phyloP scores from a whole-genome alignment of 140 eudicot species.

The Senecio squalidus region DNA sequence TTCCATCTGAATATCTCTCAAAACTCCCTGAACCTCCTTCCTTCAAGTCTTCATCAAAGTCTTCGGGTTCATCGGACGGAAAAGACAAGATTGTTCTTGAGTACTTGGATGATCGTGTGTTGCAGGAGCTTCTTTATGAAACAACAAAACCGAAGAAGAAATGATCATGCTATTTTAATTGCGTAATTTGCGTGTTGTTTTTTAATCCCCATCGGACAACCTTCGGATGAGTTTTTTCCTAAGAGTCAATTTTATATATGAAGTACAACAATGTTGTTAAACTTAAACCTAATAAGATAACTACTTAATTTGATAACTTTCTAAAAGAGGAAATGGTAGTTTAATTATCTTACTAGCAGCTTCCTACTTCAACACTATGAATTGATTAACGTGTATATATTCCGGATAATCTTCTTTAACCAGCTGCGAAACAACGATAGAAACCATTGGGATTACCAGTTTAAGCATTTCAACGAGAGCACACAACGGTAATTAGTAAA shows the following conservation, averaged over 20 bases:
- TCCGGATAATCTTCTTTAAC: too few relatives aligned
- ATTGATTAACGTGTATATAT: too few relatives aligned
- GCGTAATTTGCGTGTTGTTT: neutral
- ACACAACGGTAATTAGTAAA: too few relatives aligned
- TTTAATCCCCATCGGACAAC: neutral
- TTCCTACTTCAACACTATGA: too few relatives aligned
- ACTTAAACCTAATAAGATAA: too few relatives aligned
- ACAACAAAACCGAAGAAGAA: slow-evolving; percentile 24
- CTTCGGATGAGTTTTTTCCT: neutral
- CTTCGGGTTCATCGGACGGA: slow-evolving; percentile 14
- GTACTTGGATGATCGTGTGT: slow-evolving; percentile 33
- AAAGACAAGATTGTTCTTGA: slow-evolving; percentile 24
- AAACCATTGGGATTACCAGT: too few relatives aligned
- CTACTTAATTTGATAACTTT: too few relatives aligned
- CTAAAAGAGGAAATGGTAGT: too few relatives aligned
- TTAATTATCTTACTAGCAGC: too few relatives aligned
- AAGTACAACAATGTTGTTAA: neutral
- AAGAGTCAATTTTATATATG: neutral
- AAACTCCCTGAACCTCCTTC: slow-evolving; percentile 34
- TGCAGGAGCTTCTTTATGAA: slow-evolving; percentile 31
- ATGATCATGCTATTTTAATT: neutral
- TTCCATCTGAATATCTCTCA: slow-evolving; percentile 27
- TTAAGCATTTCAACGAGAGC: too few relatives aligned
- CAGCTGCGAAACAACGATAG: too few relatives aligned
- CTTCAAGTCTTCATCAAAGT: slow-evolving; percentile 7